Evolutionary conservation across 257 asterid species (phyloP), one percentile per base, ranked within the genome.

Genomic region (Solanum chiquidenum): DNA sequence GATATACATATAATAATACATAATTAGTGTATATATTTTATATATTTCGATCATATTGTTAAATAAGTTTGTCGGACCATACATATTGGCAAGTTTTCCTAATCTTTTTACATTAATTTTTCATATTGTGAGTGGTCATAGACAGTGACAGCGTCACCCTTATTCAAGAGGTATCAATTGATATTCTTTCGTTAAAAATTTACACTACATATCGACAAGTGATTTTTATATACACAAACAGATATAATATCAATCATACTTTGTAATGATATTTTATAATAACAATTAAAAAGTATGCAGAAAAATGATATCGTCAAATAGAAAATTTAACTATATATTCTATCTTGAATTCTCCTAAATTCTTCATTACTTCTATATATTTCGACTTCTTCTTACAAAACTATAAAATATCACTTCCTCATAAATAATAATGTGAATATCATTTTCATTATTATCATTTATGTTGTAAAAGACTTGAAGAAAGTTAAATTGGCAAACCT

Each of bases 121-220:
- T n/a, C 31, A 64, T 8, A n/a, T n/a, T 62, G 16, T 62, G 33
- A 9, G 72, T n/a, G 72, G 18, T 12, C 72, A n/a, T 64, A 10
- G 33, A 64, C 33, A 64, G 3, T 4, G 33, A 60, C 5, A 21
- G 0, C 7, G 1, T 58, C 68, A 58, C 27, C 27, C 12, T 58
- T 58, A 58, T 58, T 9, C 27, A 58, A n/a, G 33, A n/a, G 7
- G 33, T 64, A 25, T 64, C 11, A n/a, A 64, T 64, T 64, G 33
- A 64, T 1, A n/a, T 6, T n/a, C 1, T 1, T n/a, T 64, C 1
- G 0, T 64, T 5, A 11, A 10, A 5, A 64, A n/a, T 4, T n/a
- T 11, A 64, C 2, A n/a, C 0, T n/a, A n/a, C 5, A 25, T n/a
- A 1, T 4, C 0, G 0, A 64, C 0, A 64, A 2, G 4, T 64